phyloP scores from a whole-genome alignment of 1,284 basidiomycete species.

The Dichomitus squalens region DNA sequence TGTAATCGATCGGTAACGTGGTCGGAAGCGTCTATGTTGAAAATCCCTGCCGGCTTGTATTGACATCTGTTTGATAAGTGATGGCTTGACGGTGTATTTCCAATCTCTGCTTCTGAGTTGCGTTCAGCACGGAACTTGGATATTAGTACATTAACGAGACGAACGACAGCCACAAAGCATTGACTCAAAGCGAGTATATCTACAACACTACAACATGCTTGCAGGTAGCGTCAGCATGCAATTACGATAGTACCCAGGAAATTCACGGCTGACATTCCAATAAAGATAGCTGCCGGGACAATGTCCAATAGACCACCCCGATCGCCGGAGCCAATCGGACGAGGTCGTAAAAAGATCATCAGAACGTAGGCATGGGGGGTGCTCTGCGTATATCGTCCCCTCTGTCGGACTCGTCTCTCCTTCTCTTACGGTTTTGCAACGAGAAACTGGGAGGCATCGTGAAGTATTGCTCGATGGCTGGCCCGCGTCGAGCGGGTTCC shows the following conservation, averaged over 20 bases:
- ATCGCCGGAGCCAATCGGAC: not conserved
- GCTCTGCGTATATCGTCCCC: constrained; percentile 29
- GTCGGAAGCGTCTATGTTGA: no score
- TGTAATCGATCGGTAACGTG: no score
- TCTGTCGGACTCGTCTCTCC: constrained; percentile 31
- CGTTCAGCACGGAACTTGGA: no score
- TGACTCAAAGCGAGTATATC: not conserved
- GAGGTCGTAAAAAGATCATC: not conserved
- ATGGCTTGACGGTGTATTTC: no score
- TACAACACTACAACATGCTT: not conserved
- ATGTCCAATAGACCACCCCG: not conserved
- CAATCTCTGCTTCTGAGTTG: no score
- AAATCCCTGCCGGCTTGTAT: no score
- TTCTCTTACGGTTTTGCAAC: constrained; percentile 31
- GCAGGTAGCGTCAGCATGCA: not conserved
- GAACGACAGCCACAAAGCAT: no score
- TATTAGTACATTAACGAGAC: no score
- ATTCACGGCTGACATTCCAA: not conserved
- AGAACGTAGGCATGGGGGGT: constrained; percentile 11
- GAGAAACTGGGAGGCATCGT: constrained; percentile 34
- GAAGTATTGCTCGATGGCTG: constrained; percentile 47
- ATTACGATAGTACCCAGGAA: no score
- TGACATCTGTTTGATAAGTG: no score
- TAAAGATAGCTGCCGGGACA: not conserved
- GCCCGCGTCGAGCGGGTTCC: constrained; percentile 24